These are phyloP conservation scores for Phylloporus scabripes DNA, from an alignment of 768 basidiomycete genomes.

Conservation along the genomic window DNA sequence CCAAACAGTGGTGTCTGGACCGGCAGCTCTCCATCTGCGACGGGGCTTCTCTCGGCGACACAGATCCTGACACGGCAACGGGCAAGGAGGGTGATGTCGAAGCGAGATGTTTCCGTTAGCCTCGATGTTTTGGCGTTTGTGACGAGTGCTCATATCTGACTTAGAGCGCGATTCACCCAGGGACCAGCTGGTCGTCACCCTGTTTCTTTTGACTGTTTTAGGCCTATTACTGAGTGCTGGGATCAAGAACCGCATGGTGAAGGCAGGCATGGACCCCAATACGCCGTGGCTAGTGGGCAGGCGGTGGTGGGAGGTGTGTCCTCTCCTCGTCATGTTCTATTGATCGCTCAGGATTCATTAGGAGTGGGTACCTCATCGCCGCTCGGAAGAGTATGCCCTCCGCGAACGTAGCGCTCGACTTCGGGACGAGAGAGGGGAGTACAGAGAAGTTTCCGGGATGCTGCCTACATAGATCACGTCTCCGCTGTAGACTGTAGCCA, in stretches of 20 bases:
- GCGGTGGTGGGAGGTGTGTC: constrained; percentile 81
- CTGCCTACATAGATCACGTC: constrained; percentile 16
- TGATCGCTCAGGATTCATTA: constrained; percentile 18
- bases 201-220: constrained; percentile 84
- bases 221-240: constrained; percentile 81
- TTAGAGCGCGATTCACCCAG: constrained; percentile 92
- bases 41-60: constrained; percentile 77
- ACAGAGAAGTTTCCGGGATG: constrained; percentile 38
- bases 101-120: constrained; percentile 92
- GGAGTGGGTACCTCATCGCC: constrained; percentile 44
- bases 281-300: constrained; percentile 58
- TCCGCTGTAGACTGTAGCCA: neutral
- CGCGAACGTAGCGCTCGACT: constrained; percentile 31
- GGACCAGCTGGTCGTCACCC: constrained; percentile 88
- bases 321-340: constrained; percentile 14
- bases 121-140: constrained; percentile 29
- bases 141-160: constrained; percentile 21
- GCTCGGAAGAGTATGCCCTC: constrained; percentile 48
- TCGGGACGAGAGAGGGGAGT: constrained; percentile 37
- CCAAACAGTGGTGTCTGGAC: constrained; percentile 93
- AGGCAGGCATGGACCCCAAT: constrained; percentile 64
- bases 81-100: constrained; percentile 96
- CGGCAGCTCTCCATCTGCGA: constrained; percentile 83
- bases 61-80: constrained; percentile 87
- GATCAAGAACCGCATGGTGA: constrained; percentile 75